Conservation (phyloP, 805 yeast species). For the Cyberlindnera lachancei region DNA sequence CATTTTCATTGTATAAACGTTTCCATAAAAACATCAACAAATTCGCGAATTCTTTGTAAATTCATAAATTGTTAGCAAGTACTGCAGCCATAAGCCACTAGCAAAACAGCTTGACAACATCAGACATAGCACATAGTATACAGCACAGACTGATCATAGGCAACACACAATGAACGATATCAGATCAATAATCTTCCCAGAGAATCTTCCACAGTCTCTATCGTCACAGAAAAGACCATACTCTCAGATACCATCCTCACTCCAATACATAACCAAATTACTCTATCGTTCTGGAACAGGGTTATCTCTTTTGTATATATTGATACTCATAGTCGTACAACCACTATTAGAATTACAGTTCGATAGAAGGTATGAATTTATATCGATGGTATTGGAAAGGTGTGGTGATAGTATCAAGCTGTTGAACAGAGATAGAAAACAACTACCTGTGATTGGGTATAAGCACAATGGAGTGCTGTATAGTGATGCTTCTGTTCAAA, state of each 20-base stretch:
- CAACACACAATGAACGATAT: slow-evolving; percentile 1
- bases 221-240: too few species aligned
- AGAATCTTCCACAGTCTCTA: slow-evolving; percentile 10
- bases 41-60: too few species aligned
- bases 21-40: too few species aligned
- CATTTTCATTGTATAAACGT: too few species aligned
- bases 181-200: slow-evolving; percentile 22
- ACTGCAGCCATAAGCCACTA: too few species aligned
- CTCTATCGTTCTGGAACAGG: slow-evolving; percentile 30
- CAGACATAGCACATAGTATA: too few species aligned
- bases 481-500: slow-evolving; percentile 29
- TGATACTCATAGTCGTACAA: slow-evolving; percentile 29
- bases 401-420: slow-evolving; percentile 24
- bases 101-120: too few species aligned
- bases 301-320: slow-evolving; percentile 23
- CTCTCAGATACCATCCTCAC: slow-evolving; percentile 11
- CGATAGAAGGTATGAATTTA: slow-evolving; percentile 31
- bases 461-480: too few species aligned
- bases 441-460: too few species aligned
- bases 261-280: slow-evolving; percentile 19
- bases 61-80: too few species aligned
- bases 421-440: slow-evolving; percentile 19
- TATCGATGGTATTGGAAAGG: slow-evolving; percentile 22
- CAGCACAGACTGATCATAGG: neutral
- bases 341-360: slow-evolving; percentile 34